Base-by-base conservation (phyloP, 352 stramenopile species). In the Pythium scleroteichum region DNA sequence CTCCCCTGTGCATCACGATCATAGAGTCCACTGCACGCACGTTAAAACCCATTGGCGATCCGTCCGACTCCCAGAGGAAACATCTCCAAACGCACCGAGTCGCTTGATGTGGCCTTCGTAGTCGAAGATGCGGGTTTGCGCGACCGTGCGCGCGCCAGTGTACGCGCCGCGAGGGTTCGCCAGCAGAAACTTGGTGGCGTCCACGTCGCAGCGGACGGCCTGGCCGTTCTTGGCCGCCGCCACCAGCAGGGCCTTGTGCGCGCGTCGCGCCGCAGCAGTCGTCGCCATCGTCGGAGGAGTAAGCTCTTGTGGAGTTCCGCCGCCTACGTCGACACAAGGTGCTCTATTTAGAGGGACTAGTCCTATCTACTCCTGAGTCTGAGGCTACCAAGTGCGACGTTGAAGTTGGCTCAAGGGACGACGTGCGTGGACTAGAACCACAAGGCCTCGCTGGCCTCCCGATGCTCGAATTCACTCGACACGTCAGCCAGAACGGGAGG, bases 201-300 rank as follows among this genome's bases (percentile, higher is more conserved):
- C 80, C 17, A 67, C 64, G 49, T 88, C 73, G 54, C 80, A 92
- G 3, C 77, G 47, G 51, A 92, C 78, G 19, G 65, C 79, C 8
- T 72, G 57, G n/a, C 82, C 85, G 62, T 94, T 94, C 73, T 89
- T 88, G 24, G 85, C 85, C 10, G 82, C 82, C 22, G 85, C 74
- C 6, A 76, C 68, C 2, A 70, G 49, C 55, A 76, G 39, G 41
- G 29, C 24, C 42, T 53, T 59, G 35, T 56, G 40, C n/a, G 62
- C 47, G 19, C 67, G 62, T 41, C 45, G 38, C 49, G 55, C 55
- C 10, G 56, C 24, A 19, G 38, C n/a, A 22, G 45, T 17, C 44
- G 46, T 55, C 14, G 41, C 20, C 46, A 23, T 52, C 23, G 46
- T 52, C 20, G 17, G 16, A 29, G 20, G 4, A 10, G 26, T 16